phyloP scores from a whole-genome alignment of 169 alveolate genomes.

The Eimeria brunetti region DNA sequence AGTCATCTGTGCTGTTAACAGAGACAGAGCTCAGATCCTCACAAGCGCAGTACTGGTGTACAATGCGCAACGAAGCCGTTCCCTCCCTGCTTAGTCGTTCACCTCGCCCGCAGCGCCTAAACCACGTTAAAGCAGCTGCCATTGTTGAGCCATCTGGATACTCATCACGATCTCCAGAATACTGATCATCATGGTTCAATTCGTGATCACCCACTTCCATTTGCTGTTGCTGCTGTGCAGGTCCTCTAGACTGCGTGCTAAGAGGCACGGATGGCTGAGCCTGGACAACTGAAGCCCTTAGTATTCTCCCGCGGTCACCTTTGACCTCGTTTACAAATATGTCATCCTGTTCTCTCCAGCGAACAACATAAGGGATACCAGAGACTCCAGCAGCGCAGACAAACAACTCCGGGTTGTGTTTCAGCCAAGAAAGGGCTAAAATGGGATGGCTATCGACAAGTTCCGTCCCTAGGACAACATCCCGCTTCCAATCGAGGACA shows the following conservation, averaged over 20 bases:
- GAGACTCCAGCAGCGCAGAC: conserved; percentile 81
- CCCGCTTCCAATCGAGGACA: conserved; percentile 54
- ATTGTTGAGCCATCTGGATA: conserved; percentile 23
- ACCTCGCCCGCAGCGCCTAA: conserved; percentile 49
- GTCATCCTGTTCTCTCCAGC: conserved; percentile 77
- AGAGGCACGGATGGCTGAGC: neutral
- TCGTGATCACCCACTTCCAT: conserved; percentile 6
- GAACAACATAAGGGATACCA: conserved; percentile 82
- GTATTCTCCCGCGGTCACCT: conserved; percentile 26
- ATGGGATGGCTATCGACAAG: conserved; percentile 77
- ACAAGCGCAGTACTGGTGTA: conserved; percentile 64
- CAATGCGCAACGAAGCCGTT: conserved; percentile 70
- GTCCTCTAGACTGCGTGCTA: neutral
- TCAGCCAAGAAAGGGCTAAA: conserved; percentile 83
- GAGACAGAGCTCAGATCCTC: conserved; percentile 82
- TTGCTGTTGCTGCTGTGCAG: neutral
- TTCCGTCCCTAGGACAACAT: conserved; percentile 33
- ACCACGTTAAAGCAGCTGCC: conserved; percentile 56
- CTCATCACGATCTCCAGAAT: neutral
- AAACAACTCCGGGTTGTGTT: conserved; percentile 81
- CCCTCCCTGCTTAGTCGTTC: conserved; percentile 48
- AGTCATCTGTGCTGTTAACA: conserved; percentile 84
- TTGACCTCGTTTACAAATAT: neutral
- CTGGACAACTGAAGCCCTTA: neutral
- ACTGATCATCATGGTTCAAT: neutral